These are phyloP conservation scores for Diplodia mutila DNA, from an alignment of 2,329 filamentous ascomycete genomes.

Conservation along the genomic window DNA sequence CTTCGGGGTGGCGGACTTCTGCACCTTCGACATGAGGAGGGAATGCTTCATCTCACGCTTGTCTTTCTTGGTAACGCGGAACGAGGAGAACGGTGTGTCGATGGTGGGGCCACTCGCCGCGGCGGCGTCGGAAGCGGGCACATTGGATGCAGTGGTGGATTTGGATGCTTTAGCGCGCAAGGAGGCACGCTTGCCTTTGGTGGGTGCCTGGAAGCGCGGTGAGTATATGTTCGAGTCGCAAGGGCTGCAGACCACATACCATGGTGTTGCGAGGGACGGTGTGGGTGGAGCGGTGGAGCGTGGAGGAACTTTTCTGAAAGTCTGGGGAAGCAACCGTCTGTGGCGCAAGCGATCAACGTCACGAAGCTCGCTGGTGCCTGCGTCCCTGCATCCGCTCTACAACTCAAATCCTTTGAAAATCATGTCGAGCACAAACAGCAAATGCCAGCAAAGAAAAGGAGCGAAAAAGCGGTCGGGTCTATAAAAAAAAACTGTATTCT, in stretches of 20 bases:
- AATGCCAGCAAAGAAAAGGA: no score
- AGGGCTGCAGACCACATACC: background rate
- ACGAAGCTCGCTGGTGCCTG: background rate
- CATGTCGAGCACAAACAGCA: no score
- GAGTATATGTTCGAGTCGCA: background rate
- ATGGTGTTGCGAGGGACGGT: background rate
- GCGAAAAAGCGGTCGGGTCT: no score
- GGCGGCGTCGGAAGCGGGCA: conserved; percentile 37
- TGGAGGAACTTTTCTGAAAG: conserved; percentile 18
- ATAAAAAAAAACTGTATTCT: no score
- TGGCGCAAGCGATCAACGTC: conserved; percentile 15
- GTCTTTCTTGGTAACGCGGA: conserved; percentile 77
- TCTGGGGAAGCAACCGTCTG: background rate
- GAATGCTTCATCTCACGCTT: conserved; percentile 83
- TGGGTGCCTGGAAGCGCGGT: conserved; percentile 36
- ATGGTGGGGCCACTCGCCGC: conserved; percentile 44
- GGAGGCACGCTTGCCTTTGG: conserved; percentile 41
- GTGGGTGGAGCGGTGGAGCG: conserved; percentile 1
- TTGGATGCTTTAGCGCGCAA: conserved; percentile 36
- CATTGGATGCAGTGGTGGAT: conserved; percentile 25
- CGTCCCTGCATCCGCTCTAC: background rate
- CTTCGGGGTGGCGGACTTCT: conserved; percentile 60
- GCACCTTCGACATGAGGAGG: conserved; percentile 75
- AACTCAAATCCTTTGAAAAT: background rate
- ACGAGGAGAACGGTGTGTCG: conserved; percentile 48